Evolutionary conservation across 495 filamentous ascomycete species (phyloP), one percentile per base, ranked within the genome.

Genomic region (Tirmania nivea): DNA sequence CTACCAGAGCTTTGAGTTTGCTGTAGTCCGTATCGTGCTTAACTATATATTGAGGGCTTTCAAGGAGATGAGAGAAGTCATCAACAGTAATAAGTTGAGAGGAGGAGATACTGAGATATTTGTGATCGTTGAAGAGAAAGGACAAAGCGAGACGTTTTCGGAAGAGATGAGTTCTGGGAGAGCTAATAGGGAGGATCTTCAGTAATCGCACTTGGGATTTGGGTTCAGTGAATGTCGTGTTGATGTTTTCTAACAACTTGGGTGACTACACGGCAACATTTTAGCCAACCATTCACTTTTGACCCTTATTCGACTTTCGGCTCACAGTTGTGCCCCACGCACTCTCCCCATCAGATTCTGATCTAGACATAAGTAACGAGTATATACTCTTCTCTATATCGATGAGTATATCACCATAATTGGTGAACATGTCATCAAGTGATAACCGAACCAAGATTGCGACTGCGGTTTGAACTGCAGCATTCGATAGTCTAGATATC

Each of bases 91-190:
- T 63, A n/a, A 70, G 64, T 9, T 65, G 60, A 51, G 70, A 65
- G 8, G 72, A 65, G 0, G 66, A 55, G 31, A 70, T 67, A 34
- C 65, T 65, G 12, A 77, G 67, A 12, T 74, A 69, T 1, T 63
- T 54, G 3, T 66, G 57, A 55, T 78, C 72, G 21, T 69, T 61
- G 56, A 83, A 78, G 55, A 86, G 68, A 60, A 80, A 88, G 17
- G 78, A 71, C 36, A 84, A 68, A 1, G 86, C 84, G 10, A 95
- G 74, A n/a, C 81, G 74, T 35, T 78, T 75, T 39, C 81, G 74
- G 45, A 93, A 68, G 34, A 78, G 69, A 49, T 79, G 72, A 19
- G 78, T 69, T 54, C 75, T 69, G 1, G 71, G 62, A 8, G 70
- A 71, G 8, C 67, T 70, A 14, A 72, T 70, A 6, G 80, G 68